Conservation (phyloP, 2,329 filamentous ascomycete species). For the Xylaria sp. region DNA sequence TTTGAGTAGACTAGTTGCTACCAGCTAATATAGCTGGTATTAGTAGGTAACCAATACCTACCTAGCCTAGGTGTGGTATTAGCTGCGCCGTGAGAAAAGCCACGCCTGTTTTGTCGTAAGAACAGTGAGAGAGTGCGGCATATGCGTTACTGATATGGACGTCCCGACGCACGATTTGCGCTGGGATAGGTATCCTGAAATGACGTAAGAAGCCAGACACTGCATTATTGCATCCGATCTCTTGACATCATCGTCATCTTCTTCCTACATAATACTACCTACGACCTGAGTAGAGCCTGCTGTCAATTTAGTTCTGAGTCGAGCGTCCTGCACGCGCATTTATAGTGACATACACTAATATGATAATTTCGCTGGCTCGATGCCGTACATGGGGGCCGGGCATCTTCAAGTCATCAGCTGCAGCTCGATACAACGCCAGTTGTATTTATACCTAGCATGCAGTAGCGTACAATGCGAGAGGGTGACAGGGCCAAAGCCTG, state of each 20-base stretch:
- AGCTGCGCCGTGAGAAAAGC: not conserved
- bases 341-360: not conserved
- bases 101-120: constrained; percentile 4
- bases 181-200: constrained; percentile 26
- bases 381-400: not conserved
- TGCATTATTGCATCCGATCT: constrained; percentile 7
- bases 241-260: constrained; percentile 29
- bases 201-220: constrained; percentile 34
- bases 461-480: constrained; percentile 3
- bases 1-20: not conserved
- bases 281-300: not conserved
- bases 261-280: not conserved
- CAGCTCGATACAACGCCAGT: constrained; percentile 3
- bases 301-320: not conserved
- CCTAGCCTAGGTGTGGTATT: not conserved
- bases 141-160: not conserved
- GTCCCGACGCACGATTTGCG: constrained; percentile 33
- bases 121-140: not conserved
- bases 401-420: not conserved
- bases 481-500: not conserved
- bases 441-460: not conserved
- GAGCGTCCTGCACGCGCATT: not conserved
- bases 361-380: not conserved
- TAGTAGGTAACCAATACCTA: not conserved
- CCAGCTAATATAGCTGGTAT: not conserved